Conservation (phyloP, 1,284 basidiomycete genomes). For the Phylloboletellus chloephorus region DNA sequence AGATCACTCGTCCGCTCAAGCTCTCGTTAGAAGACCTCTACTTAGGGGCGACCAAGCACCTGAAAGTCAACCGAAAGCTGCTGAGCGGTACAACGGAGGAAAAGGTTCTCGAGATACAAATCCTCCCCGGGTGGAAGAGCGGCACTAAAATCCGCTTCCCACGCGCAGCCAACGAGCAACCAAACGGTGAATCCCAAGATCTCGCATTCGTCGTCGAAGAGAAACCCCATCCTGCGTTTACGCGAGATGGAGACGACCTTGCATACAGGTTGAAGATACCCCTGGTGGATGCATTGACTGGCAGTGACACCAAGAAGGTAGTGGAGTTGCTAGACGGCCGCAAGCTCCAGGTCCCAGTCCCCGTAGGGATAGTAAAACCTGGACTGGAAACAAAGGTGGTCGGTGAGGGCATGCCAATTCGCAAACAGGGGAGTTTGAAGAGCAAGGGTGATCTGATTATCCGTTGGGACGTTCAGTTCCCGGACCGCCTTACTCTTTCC, state of each 20-base stretch:
- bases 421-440: conserved; percentile 69
- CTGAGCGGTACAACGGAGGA: conserved; percentile 77
- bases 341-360: conserved; percentile 63
- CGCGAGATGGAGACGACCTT: conserved; percentile 79
- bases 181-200: conserved; percentile 73
- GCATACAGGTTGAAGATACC: conserved; percentile 59
- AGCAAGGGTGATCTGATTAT: conserved; percentile 82
- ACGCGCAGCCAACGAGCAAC: conserved; percentile 79
- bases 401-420: conserved; percentile 88
- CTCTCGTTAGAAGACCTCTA: conserved; percentile 91
- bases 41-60: conserved; percentile 80
- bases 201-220: conserved; percentile 90
- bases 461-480: conserved; percentile 83
- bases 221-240: conserved; percentile 75
- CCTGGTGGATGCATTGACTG: conserved; percentile 80
- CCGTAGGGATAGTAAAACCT: conserved; percentile 73
- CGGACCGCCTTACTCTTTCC: conserved; percentile 60
- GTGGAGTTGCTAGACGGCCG: conserved; percentile 77
- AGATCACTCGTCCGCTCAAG: conserved; percentile 82
- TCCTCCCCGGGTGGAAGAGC: conserved; percentile 82
- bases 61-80: conserved; percentile 80
- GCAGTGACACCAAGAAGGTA: conserved; percentile 44
- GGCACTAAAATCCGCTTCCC: conserved; percentile 92
- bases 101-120: conserved; percentile 86
- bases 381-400: conserved; percentile 64